Conservation (phyloP, 768 basidiomycete genomes). For the Macrolepiota dolichaula region DNA sequence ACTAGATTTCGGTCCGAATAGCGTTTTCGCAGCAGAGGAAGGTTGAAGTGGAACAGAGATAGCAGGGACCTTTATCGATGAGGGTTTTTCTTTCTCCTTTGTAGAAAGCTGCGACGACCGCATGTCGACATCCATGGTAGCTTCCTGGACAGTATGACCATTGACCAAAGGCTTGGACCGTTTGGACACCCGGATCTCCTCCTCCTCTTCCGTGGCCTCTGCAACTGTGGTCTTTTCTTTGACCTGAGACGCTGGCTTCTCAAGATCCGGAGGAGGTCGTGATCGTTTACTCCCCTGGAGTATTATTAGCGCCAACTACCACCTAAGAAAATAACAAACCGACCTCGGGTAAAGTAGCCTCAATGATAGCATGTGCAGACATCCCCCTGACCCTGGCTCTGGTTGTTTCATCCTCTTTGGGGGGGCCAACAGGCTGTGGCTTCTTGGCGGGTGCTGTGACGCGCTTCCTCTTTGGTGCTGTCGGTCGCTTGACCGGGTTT, state of each 20-base stretch:
- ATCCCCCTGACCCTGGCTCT: slow-evolving; percentile 28
- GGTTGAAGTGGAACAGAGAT: not conserved
- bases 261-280: slow-evolving; percentile 61
- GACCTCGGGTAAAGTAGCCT: slow-evolving; percentile 75
- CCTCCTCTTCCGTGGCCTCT: slow-evolving; percentile 30
- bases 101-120: slow-evolving; percentile 7
- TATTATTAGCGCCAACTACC: slow-evolving; percentile 11
- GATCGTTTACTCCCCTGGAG: slow-evolving; percentile 74
- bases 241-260: slow-evolving; percentile 23
- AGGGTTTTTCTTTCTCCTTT: slow-evolving; percentile 14
- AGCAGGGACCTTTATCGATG: slow-evolving; percentile 1
- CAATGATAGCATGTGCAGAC: slow-evolving; percentile 68
- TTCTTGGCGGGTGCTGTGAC: slow-evolving; percentile 35
- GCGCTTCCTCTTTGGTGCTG: slow-evolving; percentile 40
- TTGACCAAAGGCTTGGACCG: slow-evolving; percentile 40
- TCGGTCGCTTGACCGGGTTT: slow-evolving; percentile 54
- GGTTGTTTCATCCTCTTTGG: slow-evolving; percentile 22
- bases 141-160: slow-evolving; percentile 28
- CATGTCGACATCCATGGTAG: slow-evolving; percentile 28
- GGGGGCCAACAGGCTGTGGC: slow-evolving; percentile 25
- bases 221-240: not conserved
- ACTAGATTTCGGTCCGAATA: slow-evolving; percentile 32
- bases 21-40: slow-evolving; percentile 10
- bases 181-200: slow-evolving; percentile 31
- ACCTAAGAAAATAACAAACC: slow-evolving; percentile 16